Evolutionary conservation across 192 early-diverging fungal genomes (phyloP).

Genomic region (Coemansia sp.): DNA sequence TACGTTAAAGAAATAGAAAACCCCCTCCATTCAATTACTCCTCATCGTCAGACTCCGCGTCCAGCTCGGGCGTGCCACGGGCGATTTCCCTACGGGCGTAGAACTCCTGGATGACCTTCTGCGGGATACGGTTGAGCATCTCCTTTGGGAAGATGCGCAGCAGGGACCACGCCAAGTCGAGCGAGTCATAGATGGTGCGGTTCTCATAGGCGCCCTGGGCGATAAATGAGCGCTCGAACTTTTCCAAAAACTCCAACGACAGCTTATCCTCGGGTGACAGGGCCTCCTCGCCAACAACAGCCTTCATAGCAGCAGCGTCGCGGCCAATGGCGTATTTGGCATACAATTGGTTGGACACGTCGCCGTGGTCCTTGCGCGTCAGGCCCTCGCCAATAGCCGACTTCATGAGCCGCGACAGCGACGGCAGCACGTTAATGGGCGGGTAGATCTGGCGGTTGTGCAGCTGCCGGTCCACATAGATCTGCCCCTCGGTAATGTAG

Average conservation of each 20-base stretch:
- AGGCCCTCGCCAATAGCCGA: slow-evolving; percentile 97
- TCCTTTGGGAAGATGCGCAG: slow-evolving; percentile 99
- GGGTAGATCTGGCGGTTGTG: slow-evolving; percentile 99
- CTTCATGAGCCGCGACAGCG: slow-evolving; percentile 99
- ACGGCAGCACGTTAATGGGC: slow-evolving; percentile 98
- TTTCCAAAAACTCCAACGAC: slow-evolving; percentile 96
- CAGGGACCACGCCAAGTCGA: slow-evolving; percentile 98
- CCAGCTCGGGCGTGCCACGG: slow-evolving; percentile 6
- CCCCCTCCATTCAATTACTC: neutral
- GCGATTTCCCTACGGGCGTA: slow-evolving; percentile 70
- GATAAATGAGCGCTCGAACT: slow-evolving; percentile 98
- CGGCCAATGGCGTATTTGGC: slow-evolving; percentile 99
- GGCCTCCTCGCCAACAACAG: slow-evolving; percentile 99
- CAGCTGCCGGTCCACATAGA: slow-evolving; percentile 98
- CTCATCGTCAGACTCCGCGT: slow-evolving; percentile 39
- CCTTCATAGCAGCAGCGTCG: slow-evolving; percentile 99
- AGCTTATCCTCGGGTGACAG: slow-evolving; percentile 98
- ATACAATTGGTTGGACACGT: slow-evolving; percentile 99
- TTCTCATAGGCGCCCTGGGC: slow-evolving; percentile 95
- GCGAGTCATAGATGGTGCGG: slow-evolving; percentile 93
- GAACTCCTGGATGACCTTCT: slow-evolving; percentile 91
- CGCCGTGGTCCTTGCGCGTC: slow-evolving; percentile 97
- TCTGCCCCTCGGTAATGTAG: slow-evolving; percentile 99
- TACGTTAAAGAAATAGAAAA: neutral
- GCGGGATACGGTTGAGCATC: slow-evolving; percentile 98